Conservation (phyloP, 768 basidiomycete species). For the Kwoniella mangroviensis region DNA sequence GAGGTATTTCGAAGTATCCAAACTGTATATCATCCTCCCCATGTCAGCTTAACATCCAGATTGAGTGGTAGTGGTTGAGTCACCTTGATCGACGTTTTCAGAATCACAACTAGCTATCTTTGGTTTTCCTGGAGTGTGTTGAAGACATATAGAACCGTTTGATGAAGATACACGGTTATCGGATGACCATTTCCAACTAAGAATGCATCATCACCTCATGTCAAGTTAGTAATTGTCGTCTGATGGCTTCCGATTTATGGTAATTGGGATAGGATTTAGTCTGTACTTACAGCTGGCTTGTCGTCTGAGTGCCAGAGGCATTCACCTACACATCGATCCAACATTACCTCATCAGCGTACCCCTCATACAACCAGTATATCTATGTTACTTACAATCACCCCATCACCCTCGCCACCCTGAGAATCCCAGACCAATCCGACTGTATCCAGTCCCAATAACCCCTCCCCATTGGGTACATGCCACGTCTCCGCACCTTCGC, state of each 20-base stretch:
- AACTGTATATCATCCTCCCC: slow-evolving; percentile 1
- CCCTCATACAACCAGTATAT: not conserved
- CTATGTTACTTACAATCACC: not conserved
- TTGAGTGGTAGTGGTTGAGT: too few relatives aligned
- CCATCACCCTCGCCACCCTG: not conserved
- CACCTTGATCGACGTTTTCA: slow-evolving; percentile 12
- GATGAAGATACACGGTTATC: slow-evolving; percentile 1
- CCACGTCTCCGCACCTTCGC: slow-evolving; percentile 2
- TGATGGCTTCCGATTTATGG: too few relatives aligned
- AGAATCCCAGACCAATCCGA: slow-evolving; percentile 1
- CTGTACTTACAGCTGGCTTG: slow-evolving; percentile 2
- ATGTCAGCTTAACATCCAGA: too few relatives aligned
- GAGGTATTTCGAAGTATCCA: slow-evolving; percentile 18
- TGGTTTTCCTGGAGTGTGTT: slow-evolving; percentile 3
- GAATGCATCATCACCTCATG: not conserved
- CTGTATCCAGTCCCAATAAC: slow-evolving; percentile 1
- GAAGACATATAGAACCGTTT: not conserved
- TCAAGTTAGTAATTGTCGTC: too few relatives aligned
- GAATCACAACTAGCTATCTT: slow-evolving; percentile 2
- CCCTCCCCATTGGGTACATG: slow-evolving; percentile 7
- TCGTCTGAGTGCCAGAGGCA: not conserved
- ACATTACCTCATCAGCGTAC: not conserved
- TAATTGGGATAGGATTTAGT: not conserved
- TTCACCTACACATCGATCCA: not conserved
- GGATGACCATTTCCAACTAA: slow-evolving; percentile 10